phyloP scores from a whole-genome alignment of 345 rosid genomes.

The Syzygium jambos region DNA sequence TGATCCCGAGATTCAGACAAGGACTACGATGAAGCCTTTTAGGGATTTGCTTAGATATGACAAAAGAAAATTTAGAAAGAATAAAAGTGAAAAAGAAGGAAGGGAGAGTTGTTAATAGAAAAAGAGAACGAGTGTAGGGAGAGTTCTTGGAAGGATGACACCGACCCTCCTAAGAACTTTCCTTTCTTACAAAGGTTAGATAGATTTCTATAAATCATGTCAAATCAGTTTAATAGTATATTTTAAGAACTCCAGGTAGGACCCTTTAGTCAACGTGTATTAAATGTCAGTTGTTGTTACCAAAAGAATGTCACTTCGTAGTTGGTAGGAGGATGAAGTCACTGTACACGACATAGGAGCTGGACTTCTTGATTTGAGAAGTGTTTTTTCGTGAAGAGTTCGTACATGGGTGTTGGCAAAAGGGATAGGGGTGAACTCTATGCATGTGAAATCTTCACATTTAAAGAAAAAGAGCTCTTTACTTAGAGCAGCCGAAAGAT shows the following conservation, averaged over 20 bases:
- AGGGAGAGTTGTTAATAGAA: too few relatives aligned
- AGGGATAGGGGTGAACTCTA: neutral
- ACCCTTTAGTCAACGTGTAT: neutral
- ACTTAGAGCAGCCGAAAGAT: neutral
- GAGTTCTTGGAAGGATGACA: too few relatives aligned
- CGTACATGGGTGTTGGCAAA: neutral
- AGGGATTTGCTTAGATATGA: too few relatives aligned
- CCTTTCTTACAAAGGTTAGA: too few relatives aligned
- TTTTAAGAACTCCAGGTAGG: neutral
- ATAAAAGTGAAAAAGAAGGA: too few relatives aligned
- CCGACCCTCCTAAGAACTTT: neutral
- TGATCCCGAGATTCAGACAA: too few relatives aligned
- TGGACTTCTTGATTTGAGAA: constrained; percentile 10
- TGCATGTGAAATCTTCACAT: neutral
- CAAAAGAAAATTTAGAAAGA: too few relatives aligned
- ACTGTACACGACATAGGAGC: constrained; percentile 11
- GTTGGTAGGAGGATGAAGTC: constrained; percentile 20
- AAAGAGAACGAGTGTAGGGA: too few relatives aligned
- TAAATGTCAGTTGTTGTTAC: neutral
- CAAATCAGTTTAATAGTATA: too few relatives aligned
- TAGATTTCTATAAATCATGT: too few relatives aligned
- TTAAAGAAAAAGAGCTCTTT: constrained; percentile 15
- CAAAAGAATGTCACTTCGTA: neutral
- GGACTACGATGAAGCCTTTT: too few relatives aligned
- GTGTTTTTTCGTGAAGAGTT: neutral